phyloP scores from a whole-genome alignment of 345 rosid genomes.

The Pistacia integerrima region DNA sequence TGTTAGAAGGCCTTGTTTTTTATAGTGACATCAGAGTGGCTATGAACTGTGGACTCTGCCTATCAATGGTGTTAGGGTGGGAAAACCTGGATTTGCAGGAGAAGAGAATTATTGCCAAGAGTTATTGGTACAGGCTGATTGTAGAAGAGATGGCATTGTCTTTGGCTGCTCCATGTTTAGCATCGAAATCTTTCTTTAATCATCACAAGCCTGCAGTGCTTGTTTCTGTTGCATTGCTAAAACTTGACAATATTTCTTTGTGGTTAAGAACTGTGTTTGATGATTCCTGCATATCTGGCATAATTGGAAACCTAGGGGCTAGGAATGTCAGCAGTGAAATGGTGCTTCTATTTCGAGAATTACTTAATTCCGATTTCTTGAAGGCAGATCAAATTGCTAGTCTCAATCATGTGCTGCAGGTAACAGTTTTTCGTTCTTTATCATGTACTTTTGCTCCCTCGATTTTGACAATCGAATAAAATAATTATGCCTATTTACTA shows the following conservation, averaged over 20 bases:
- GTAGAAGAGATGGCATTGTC: constrained; percentile 82
- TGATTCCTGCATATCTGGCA: constrained; percentile 63
- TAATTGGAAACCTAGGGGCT: constrained; percentile 53
- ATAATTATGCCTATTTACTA: not conserved
- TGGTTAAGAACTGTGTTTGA: constrained; percentile 75
- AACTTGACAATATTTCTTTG: constrained; percentile 45
- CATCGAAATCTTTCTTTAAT: constrained; percentile 53
- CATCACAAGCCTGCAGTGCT: constrained; percentile 68
- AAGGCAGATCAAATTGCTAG: constrained; percentile 51
- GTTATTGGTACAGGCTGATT: constrained; percentile 71
- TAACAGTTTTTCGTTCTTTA: constrained; percentile 20
- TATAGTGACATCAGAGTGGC: constrained; percentile 69
- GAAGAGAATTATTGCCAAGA: constrained; percentile 30
- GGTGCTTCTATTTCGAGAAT: constrained; percentile 23
- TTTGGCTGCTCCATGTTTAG: constrained; percentile 62
- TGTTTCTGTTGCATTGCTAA: constrained; percentile 61
- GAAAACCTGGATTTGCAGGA: constrained; percentile 41
- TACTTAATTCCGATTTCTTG: constrained; percentile 51
- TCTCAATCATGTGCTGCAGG: constrained; percentile 71
- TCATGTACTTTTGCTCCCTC: not conserved
- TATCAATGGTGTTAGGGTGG: constrained; percentile 64
- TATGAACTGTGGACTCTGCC: constrained; percentile 70
- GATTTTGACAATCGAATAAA: not conserved
- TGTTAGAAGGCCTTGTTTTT: constrained; percentile 73
- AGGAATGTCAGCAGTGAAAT: constrained; percentile 27